Base-by-base conservation (phyloP, 805 yeast species). In the Saccharomycopsis synnaedendra region DNA sequence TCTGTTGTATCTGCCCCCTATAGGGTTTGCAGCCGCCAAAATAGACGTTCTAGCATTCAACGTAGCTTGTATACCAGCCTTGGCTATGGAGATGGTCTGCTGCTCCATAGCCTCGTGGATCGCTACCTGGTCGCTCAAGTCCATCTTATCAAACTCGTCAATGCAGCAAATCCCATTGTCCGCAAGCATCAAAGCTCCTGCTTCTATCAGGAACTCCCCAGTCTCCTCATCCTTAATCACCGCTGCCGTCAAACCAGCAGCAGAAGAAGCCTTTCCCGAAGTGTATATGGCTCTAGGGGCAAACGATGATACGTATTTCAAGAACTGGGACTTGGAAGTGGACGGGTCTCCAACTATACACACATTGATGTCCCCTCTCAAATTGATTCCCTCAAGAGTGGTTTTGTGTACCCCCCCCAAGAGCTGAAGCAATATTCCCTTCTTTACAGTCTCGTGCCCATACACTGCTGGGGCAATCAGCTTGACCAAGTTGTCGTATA, bases 61-160 rank as follows among this genome's bases (percentile, higher is more conserved):
- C 0, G 98, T 93, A 1, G 98, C 97, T 60, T 93, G 97, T 54
- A 93, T 93, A 60, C 98, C 98, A 1, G 98, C 98, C 64, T 93
- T 93, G 7, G 98, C 97, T 59, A 93, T 93, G 10, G 97, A 89
- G 56, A 93, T 93, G 0, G 98, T 93, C 65, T 93, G 98, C 67
- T 93, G 98, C 73, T 93, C 98, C 98, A 93, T 93, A 29, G 97
- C 98, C 69, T 93, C 98, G 68, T 93, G 98, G 68, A 93, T 90
- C 3, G 97, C 97, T 47, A 93, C 97, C 67, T 93, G 97, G 66
- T 93, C 97, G 1, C 80, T 66, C 40, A 89, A 65, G 64, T 90
- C 97, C 98, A 93, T 93, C 69, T 93, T 93, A 63, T 93, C 98
- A 58, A 93, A 93, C 68, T 93, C 98, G 64, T 93, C 98, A 64